Base-by-base conservation (phyloP, 306 rosid genomes). In the barrel medic (Medicago truncatula) region DNA sequence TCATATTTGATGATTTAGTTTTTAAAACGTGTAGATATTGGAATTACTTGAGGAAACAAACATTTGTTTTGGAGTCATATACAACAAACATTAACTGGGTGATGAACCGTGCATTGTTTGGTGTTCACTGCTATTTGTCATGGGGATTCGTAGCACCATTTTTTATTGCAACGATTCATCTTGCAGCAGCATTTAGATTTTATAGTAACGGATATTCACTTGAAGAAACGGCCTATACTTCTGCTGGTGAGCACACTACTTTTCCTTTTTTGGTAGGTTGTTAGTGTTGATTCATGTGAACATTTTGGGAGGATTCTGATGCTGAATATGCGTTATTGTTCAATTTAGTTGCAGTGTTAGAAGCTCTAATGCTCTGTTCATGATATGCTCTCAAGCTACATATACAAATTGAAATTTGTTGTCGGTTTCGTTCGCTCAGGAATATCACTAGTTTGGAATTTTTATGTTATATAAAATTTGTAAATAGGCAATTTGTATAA, bases 21-120 rank as follows among this genome's bases (percentile, higher is more conserved):
- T 82, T 76, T 36, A 15, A 52, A 74, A 72, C 58, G 16, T 84
- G 81, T 76, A 94, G 98, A 89, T 92, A 92, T 78, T 94, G 97
- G 98, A 94, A 94, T 87, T 94, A 94, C 92, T 73, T 94, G 93
- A 87, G 98, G 87, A 94, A 94, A 84, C 98, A 94, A 80, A 94
- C 97, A 53, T 94, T 94, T 47, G 98, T 94, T 40, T 85, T 91
- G 86, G 98, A 94, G 86, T 94, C 98, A 44, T 94, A 94, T 68
- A 79, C 74, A 56, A 76, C 96, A 75, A 85, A 59, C 10, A 88
- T 94, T 79, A 94, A 94, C 80, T 84, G 97, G 97, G 62, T 87
- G 11, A 94, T 94, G 98, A 94, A 94, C 77, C 98, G 98, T 54
- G 95, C 96, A 77, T 85, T 94, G 75, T 90, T 92, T 85, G 77